Percentiles rank a stretch among this genome's conserved stretches.
These are phyloP conservation scores for Coemansia reversa DNA, from an alignment of 192 early-diverging fungal genomes.

Conservation along the genomic window DNA sequence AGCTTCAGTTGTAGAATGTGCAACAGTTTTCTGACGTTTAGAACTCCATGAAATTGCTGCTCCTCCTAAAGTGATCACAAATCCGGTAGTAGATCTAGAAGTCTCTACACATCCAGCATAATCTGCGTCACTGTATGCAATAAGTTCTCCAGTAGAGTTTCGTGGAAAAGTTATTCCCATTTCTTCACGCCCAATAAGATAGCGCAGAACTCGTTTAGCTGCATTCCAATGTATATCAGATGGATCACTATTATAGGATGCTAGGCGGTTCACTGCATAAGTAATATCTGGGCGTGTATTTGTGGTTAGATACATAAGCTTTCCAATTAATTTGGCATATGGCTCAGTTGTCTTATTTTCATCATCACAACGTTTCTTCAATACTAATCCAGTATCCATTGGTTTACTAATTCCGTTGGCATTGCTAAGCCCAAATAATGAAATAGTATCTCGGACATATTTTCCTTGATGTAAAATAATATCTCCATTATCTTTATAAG, in stretches of 20 bases:
- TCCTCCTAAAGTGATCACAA: not conserved
- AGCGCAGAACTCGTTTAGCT: too few species aligned
- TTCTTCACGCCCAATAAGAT: too few species aligned
- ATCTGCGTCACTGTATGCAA: too few species aligned
- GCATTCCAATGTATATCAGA: too few species aligned
- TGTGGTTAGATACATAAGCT: too few species aligned
- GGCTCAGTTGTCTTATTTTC: not conserved
- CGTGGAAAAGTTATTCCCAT: too few species aligned
- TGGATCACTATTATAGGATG: too few species aligned
- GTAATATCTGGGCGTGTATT: too few species aligned
- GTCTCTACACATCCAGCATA: not conserved
- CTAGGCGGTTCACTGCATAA: too few species aligned
- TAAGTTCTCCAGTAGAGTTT: too few species aligned
- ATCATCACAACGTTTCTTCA: not conserved
- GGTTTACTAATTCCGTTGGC: not conserved
- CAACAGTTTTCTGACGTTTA: not conserved
- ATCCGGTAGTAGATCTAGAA: not conserved
- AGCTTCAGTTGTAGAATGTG: conserved; percentile 5
- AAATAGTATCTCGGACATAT: not conserved
- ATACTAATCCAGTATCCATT: conserved; percentile 2
- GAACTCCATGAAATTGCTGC: not conserved
- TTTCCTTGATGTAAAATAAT: conserved; percentile 1
- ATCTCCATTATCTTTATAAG: not conserved
- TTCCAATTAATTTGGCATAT: not conserved
- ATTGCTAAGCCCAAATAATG: not conserved